Base-by-base conservation (phyloP, 2,329 filamentous ascomycete genomes). In the Dactylellina cionopaga region DNA sequence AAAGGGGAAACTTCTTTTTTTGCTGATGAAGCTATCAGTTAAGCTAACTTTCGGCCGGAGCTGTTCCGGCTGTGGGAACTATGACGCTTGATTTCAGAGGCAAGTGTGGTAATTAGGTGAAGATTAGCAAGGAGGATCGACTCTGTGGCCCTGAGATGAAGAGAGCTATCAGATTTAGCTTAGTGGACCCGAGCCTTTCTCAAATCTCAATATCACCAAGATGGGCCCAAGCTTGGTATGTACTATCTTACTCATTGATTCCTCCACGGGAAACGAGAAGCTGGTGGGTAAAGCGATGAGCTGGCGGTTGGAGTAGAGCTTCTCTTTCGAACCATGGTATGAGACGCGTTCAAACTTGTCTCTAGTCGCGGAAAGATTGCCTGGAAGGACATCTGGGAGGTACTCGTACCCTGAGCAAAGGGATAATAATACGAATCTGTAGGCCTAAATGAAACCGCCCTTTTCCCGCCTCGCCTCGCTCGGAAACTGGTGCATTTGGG, bases 11-110 rank as follows among this genome's bases (percentile, higher is more conserved):
- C n/a, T n/a, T n/a, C n/a, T n/a, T n/a, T n/a, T n/a, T n/a, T n/a
- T n/a, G n/a, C n/a, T n/a, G n/a, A n/a, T 51, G 33, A 27, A 37
- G 17, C 43, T 29, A 7, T 37, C 13, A 55, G 35, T 10, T n/a
- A n/a, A n/a, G n/a, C n/a, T n/a, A n/a, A n/a, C n/a, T n/a, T 33
- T 58, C 65, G 65, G 56, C 65, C 56, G 65, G 65, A 71, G 29
- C 56, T 71, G 65, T 71, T 71, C 65, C 65, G 65, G 41, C 56
- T 71, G 65, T n/a, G n/a, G n/a, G 65, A 51, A 58, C 65, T 43
- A 55, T 58, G 43, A 56, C 52, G 58, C 47, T 19, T 31, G 19
- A 41, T 35, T 49, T 46, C 39, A 43, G 55, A 69, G 39, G 25
- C 44, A 54, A 44, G 56, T 41, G 49, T 56, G 49, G 19, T 24